Conservation (phyloP, 2,329 filamentous ascomycete genomes). For the Clonostachys rhizophaga region DNA sequence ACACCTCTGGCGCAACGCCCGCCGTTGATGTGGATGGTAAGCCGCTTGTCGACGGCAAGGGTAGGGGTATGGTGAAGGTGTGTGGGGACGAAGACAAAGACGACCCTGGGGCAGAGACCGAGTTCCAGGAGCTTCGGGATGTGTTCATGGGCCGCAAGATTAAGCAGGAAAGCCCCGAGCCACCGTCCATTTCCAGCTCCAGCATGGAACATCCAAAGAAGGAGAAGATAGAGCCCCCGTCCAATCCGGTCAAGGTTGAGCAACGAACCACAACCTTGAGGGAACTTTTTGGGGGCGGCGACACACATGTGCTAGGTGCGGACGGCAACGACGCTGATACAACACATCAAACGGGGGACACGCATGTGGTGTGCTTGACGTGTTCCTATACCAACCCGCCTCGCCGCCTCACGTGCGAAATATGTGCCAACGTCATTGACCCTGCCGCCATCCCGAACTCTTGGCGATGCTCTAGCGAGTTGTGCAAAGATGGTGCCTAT, state of each 20-base stretch:
- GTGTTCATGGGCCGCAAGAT: slow-evolving; percentile 15
- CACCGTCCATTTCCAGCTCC: too few relatives aligned
- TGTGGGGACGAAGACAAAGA: slow-evolving; percentile 64
- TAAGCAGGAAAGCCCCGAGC: slow-evolving; percentile 10
- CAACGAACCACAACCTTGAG: too few relatives aligned
- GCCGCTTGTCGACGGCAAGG: slow-evolving; percentile 60
- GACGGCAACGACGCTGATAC: background rate
- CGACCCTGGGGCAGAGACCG: slow-evolving; percentile 31
- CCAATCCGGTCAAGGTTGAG: background rate
- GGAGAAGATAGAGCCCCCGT: background rate
- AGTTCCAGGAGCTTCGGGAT: slow-evolving; percentile 63
- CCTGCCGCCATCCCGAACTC: slow-evolving; percentile 42
- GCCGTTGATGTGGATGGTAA: slow-evolving; percentile 62
- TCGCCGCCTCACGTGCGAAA: slow-evolving; percentile 53
- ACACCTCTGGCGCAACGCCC: background rate
- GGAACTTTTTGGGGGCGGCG: background rate
- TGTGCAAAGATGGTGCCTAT: slow-evolving; percentile 55
- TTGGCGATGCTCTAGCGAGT: slow-evolving; percentile 59
- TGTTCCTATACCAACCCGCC: slow-evolving; percentile 64
- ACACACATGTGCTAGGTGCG: background rate
- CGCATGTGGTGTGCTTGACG: slow-evolving; percentile 41
- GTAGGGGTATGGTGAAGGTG: slow-evolving; percentile 65
- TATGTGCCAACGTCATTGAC: slow-evolving; percentile 68
- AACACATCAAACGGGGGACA: background rate
- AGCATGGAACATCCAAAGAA: too few relatives aligned